These are phyloP conservation scores for Suillus luteus DNA, from an alignment of 768 basidiomycete species.

Conservation along the genomic window DNA sequence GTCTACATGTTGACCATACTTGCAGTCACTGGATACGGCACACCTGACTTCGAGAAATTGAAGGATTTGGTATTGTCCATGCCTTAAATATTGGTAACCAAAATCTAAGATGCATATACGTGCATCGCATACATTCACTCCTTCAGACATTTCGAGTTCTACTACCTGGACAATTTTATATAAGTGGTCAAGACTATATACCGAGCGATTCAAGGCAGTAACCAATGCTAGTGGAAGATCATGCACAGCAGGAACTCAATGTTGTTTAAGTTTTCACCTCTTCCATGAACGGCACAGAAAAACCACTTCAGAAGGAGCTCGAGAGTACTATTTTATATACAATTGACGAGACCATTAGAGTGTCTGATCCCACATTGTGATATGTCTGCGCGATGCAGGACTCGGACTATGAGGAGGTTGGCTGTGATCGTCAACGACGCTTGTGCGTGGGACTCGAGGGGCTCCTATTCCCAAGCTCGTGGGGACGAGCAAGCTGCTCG, in stretches of 20 bases:
- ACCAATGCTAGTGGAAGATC: not conserved
- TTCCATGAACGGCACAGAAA: conserved; percentile 59
- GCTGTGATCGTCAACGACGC: not conserved
- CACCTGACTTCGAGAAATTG: conserved; percentile 52
- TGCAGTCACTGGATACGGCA: conserved; percentile 58
- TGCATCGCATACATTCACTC: not conserved
- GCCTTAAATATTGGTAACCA: not conserved
- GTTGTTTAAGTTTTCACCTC: conserved; percentile 48
- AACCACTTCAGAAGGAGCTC: not conserved
- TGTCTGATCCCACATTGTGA: not conserved
- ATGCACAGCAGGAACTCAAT: not conserved
- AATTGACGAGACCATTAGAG: not conserved
- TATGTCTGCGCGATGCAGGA: not conserved
- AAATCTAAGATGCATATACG: not conserved
- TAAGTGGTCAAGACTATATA: not conserved
- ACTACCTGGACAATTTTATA: not conserved
- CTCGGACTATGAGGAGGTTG: not conserved
- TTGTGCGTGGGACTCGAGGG: not conserved
- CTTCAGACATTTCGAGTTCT: not conserved
- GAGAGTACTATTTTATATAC: not conserved
- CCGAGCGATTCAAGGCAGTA: not conserved
- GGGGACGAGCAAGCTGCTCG: not conserved
- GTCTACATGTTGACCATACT: conserved; percentile 14
- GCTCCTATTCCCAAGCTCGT: not conserved
- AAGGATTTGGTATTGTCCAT: conserved; percentile 36